These are phyloP conservation scores for Phytopythium ostracodes DNA, from an alignment of 352 stramenopile genomes.

Conservation along the genomic window DNA sequence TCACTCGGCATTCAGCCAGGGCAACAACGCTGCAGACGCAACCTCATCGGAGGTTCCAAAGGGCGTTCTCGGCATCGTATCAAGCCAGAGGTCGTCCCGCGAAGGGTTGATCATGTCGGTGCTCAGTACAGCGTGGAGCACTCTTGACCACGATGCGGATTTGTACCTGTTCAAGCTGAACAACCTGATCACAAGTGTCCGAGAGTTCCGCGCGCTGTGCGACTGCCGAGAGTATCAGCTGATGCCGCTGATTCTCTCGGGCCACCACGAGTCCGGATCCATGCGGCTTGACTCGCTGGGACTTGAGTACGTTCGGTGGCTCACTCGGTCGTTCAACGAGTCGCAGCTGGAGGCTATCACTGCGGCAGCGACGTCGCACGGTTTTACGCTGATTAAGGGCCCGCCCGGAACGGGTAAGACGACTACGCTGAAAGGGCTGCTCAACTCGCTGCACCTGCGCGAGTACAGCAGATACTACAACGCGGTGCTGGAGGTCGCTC, in stretches of 20 bases:
- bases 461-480: conserved; percentile 94
- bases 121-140: conserved; percentile 43
- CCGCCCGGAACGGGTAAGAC: conserved; percentile 90
- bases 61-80: conserved; percentile 74
- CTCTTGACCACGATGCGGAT: conserved; percentile 43
- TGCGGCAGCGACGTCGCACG: conserved; percentile 78
- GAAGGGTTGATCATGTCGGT: conserved; percentile 73
- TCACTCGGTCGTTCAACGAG: conserved; percentile 81
- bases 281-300: conserved; percentile 83
- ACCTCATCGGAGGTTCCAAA: conserved; percentile 13
- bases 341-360: conserved; percentile 90
- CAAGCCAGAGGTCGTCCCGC: conserved; percentile 57
- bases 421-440: conserved; percentile 87
- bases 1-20: neutral
- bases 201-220: conserved; percentile 83
- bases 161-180: conserved; percentile 82
- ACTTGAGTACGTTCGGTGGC: conserved; percentile 75
- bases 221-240: conserved; percentile 76
- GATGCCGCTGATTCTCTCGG: conserved; percentile 73
- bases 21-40: neutral
- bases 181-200: conserved; percentile 86
- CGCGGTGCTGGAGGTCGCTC: conserved; percentile 76
- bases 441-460: conserved; percentile 91
- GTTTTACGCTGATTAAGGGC: conserved; percentile 92
- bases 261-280: conserved; percentile 55